Evolutionary conservation across 73 alveolate species (phyloP).

Genomic region (Blepharisma stoltei): DNA sequence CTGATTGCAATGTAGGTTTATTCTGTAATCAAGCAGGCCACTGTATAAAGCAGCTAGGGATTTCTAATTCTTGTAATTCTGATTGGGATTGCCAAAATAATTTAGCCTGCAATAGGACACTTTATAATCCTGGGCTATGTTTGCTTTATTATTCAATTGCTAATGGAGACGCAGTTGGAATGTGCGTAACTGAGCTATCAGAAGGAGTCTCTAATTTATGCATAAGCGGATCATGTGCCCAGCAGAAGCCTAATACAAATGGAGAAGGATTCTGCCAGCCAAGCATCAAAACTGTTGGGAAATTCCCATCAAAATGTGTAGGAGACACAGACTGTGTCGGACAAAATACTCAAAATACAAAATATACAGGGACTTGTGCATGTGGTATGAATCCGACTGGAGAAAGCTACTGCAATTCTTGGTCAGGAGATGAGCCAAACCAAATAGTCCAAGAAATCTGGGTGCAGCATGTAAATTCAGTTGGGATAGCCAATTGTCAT

Average conservation of each 20-base stretch:
- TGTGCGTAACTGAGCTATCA: neutral
- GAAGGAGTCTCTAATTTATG: constrained; percentile 21
- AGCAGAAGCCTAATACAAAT: neutral
- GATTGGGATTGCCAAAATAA: neutral
- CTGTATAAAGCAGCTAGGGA: too few relatives aligned
- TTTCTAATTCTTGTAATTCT: too few relatives aligned
- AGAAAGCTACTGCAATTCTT: neutral
- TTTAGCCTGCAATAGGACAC: constrained; percentile 14
- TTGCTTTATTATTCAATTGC: neutral
- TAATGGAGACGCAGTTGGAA: constrained; percentile 3
- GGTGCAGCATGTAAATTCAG: neutral
- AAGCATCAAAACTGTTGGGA: neutral
- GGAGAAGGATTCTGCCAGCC: neutral
- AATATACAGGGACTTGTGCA: neutral
- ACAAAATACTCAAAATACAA: neutral
- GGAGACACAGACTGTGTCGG: neutral
- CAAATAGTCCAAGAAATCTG: neutral
- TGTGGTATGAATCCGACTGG: neutral
- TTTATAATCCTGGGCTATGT: neutral
- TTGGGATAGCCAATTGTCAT: constrained; percentile 18
- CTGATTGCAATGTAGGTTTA: neutral
- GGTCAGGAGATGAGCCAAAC: neutral
- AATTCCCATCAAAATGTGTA: neutral
- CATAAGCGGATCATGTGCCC: neutral
- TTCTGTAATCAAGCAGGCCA: neutral